phyloP scores from a whole-genome alignment of 148 eudicot genomes.

The Persicaria tinctoria region DNA sequence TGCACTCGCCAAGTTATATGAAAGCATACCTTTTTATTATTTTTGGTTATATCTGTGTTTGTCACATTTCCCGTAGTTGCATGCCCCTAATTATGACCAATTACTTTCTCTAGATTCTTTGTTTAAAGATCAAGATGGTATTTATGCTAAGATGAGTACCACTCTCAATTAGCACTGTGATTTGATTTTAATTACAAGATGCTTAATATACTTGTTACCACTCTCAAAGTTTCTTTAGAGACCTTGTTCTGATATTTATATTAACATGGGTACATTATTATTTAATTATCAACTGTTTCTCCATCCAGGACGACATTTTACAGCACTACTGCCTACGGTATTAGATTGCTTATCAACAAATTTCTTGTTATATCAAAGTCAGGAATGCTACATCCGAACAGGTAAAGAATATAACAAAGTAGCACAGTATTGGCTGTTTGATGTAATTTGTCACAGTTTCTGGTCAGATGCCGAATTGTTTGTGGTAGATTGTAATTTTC shows the following conservation, averaged over 20 bases:
- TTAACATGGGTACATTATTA: not conserved
- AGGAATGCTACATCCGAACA: conserved; percentile 92
- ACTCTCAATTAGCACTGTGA: not conserved
- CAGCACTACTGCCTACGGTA: conserved; percentile 56
- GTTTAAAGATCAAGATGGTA: too few relatives aligned
- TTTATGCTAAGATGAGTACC: too few relatives aligned
- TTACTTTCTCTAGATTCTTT: not conserved
- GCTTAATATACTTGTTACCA: not conserved
- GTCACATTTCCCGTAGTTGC: not conserved
- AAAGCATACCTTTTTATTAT: not conserved
- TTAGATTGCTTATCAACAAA: conserved; percentile 79
- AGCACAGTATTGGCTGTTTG: not conserved
- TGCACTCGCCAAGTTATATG: not conserved
- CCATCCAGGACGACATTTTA: conserved; percentile 69
- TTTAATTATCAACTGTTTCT: conserved; percentile 13
- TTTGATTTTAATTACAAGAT: not conserved
- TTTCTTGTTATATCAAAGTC: conserved; percentile 65
- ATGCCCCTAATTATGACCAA: not conserved
- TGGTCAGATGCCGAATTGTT: conserved; percentile 2
- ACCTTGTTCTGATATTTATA: not conserved
- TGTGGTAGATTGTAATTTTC: not conserved
- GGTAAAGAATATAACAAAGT: conserved; percentile 29
- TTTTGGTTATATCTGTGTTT: not conserved
- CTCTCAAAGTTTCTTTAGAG: not conserved
- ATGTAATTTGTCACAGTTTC: not conserved